Percentiles rank a stretch among this genome's conserved stretches.
Evolutionary conservation across 306 rosid genomes (phyloP).

Genomic region (Castanea sativa): DNA sequence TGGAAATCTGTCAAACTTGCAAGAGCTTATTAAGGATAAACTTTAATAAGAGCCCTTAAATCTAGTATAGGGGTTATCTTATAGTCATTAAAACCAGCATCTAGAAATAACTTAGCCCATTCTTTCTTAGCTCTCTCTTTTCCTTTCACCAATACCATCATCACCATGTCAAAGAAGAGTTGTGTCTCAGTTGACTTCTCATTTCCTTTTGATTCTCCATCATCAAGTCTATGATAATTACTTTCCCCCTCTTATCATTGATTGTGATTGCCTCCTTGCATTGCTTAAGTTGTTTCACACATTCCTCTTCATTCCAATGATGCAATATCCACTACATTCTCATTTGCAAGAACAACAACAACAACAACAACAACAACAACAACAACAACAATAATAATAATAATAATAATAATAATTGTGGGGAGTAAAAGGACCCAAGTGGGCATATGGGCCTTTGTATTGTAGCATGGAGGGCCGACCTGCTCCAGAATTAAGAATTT

Average conservation of each 20-base stretch:
- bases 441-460: no score
- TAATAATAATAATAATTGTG: no score
- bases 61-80: constrained; percentile 19
- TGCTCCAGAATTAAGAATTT: no score
- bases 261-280: constrained; percentile 26
- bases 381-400: no score
- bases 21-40: constrained; percentile 1
- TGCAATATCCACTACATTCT: constrained; percentile 29
- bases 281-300: constrained; percentile 10
- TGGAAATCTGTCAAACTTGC: no score
- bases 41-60: constrained; percentile 21
- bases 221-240: constrained; percentile 26
- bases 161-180: constrained; percentile 21
- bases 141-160: constrained; percentile 13
- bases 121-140: constrained; percentile 23
- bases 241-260: constrained; percentile 21
- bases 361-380: no score
- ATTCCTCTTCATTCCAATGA: constrained; percentile 33
- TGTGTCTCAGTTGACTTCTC: constrained; percentile 1
- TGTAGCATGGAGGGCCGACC: no score
- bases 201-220: neutral
- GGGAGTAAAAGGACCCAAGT: no score
- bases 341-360: no score
- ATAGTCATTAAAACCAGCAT: constrained; percentile 16
- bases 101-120: constrained; percentile 11